A percentile compares a stretch with the other conserved stretches of the same genome.
These are phyloP conservation scores for Lyophyllum decastes DNA, from an alignment of 768 basidiomycete genomes.

Conservation along the genomic window DNA sequence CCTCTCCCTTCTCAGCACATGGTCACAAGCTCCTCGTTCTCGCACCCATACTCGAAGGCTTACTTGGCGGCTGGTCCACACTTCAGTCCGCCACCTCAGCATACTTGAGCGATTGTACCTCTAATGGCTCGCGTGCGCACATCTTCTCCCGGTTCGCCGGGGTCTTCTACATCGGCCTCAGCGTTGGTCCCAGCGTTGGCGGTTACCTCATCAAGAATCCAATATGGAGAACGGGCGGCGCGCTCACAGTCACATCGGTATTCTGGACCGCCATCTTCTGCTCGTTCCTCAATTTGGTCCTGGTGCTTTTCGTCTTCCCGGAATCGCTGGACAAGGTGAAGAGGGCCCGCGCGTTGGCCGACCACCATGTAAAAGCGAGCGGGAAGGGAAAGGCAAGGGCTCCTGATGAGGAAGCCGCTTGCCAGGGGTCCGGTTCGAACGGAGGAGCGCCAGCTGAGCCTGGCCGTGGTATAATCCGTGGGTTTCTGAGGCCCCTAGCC, in stretches of 20 bases:
- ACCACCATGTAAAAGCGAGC: conserved; percentile 28
- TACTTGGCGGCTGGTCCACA: conserved; percentile 82
- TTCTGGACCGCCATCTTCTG: conserved; percentile 48
- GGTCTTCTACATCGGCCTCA: conserved; percentile 74
- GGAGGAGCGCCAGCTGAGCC: conserved; percentile 1
- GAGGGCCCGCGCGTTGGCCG: conserved; percentile 31
- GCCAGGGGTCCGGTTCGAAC: conserved; percentile 18
- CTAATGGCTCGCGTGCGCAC: conserved; percentile 75
- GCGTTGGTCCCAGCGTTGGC: conserved; percentile 78
- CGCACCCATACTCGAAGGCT: conserved; percentile 81
- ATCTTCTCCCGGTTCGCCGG: conserved; percentile 79
- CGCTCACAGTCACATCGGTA: conserved; percentile 41
- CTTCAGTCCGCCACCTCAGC: conserved; percentile 77
- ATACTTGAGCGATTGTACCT: conserved; percentile 84
- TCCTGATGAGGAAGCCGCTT: conserved; percentile 15
- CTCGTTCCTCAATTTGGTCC: conserved; percentile 54
- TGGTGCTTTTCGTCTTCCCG: conserved; percentile 71
- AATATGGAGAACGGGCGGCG: conserved; percentile 19
- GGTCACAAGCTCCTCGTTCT: conserved; percentile 77
- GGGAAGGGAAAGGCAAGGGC: conserved; percentile 20
- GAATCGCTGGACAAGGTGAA: conserved; percentile 54
- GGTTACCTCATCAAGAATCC: conserved; percentile 49
- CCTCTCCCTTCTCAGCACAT: conserved; percentile 59
- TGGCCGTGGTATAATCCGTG: conserved; percentile 32
- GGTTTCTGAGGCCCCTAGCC: conserved; percentile 57